Conservation (phyloP, 2,329 filamentous ascomycete genomes). For the Chrysoporthe deuterocubensis region DNA sequence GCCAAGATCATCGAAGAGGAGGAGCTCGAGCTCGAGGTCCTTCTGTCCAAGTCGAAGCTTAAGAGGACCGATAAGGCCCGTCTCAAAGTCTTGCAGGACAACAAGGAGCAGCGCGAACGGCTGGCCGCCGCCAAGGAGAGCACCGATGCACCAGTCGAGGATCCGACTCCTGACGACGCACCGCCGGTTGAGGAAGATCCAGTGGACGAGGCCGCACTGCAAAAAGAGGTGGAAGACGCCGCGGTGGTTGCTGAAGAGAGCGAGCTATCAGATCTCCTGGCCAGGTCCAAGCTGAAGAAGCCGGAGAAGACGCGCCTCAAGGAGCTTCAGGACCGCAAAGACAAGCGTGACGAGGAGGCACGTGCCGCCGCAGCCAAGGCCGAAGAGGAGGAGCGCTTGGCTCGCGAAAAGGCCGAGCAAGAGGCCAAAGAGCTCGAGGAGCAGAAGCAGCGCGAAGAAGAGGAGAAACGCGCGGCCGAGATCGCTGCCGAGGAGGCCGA, state of each 20-base stretch:
- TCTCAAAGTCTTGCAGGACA: slow-evolving; percentile 22
- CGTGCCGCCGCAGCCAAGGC: slow-evolving; percentile 19
- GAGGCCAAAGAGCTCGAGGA: slow-evolving; percentile 26
- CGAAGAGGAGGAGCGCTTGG: slow-evolving; percentile 12
- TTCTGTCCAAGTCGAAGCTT: slow-evolving; percentile 24
- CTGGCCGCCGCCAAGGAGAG: slow-evolving; percentile 17
- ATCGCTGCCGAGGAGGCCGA: slow-evolving; percentile 26
- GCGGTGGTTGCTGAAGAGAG: slow-evolving; percentile 25
- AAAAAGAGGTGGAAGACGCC: slow-evolving; percentile 13
- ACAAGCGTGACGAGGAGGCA: slow-evolving; percentile 22
- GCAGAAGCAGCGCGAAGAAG: slow-evolving; percentile 10
- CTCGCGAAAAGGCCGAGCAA: slow-evolving; percentile 22
- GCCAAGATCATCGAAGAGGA: slow-evolving; percentile 25
- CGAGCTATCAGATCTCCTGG: slow-evolving; percentile 23
- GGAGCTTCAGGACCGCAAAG: slow-evolving; percentile 26
- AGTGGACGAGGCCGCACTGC: slow-evolving; percentile 18
- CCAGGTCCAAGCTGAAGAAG: slow-evolving; percentile 19
- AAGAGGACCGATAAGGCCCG: slow-evolving; percentile 22
- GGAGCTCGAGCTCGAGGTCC: slow-evolving; percentile 21
- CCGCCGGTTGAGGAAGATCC: slow-evolving; percentile 8
- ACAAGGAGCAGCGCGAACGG: slow-evolving; percentile 22
- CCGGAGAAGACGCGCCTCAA: slow-evolving; percentile 23
- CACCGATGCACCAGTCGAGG: slow-evolving; percentile 2
- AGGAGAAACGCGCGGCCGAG: slow-evolving; percentile 18
- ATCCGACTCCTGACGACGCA: not conserved